These are phyloP conservation scores for Candida palmyrensis DNA, from an alignment of 805 yeast genomes.

Conservation along the genomic window DNA sequence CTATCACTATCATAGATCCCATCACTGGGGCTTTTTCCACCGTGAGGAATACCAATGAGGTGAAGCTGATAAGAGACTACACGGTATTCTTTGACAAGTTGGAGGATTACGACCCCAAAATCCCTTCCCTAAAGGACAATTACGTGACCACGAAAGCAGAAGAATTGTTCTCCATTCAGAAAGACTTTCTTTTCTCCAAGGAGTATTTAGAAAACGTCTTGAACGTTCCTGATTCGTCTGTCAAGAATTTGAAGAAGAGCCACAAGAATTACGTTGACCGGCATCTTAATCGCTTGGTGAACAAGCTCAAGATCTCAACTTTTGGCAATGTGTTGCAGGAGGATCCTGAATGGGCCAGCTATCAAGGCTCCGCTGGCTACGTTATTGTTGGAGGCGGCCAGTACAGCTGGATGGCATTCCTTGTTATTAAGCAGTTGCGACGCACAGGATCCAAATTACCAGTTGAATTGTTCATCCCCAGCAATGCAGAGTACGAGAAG, in stretches of 20 bases:
- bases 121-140: slow-evolving; percentile 35
- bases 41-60: background rate
- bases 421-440: slow-evolving; percentile 42
- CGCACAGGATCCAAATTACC: slow-evolving; percentile 42
- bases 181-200: slow-evolving; percentile 39
- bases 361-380: slow-evolving; percentile 29
- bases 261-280: slow-evolving; percentile 32
- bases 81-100: slow-evolving; percentile 28
- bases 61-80: slow-evolving; percentile 11
- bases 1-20: no score
- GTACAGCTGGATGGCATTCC: slow-evolving; percentile 45
- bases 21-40: background rate
- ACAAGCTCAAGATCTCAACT: slow-evolving; percentile 23
- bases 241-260: slow-evolving; percentile 27
- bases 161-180: slow-evolving; percentile 37
- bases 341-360: slow-evolving; percentile 36
- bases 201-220: slow-evolving; percentile 42
- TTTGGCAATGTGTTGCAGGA: slow-evolving; percentile 27
- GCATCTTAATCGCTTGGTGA: slow-evolving; percentile 23
- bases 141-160: slow-evolving; percentile 40
- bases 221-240: slow-evolving; percentile 30
- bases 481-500: slow-evolving; percentile 39
- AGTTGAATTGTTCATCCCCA: slow-evolving; percentile 46
- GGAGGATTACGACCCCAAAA: slow-evolving; percentile 29
- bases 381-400: slow-evolving; percentile 52